These are phyloP conservation scores for Fonsecaea nubica DNA, from an alignment of 2,329 filamentous ascomycete genomes.

Conservation along the genomic window DNA sequence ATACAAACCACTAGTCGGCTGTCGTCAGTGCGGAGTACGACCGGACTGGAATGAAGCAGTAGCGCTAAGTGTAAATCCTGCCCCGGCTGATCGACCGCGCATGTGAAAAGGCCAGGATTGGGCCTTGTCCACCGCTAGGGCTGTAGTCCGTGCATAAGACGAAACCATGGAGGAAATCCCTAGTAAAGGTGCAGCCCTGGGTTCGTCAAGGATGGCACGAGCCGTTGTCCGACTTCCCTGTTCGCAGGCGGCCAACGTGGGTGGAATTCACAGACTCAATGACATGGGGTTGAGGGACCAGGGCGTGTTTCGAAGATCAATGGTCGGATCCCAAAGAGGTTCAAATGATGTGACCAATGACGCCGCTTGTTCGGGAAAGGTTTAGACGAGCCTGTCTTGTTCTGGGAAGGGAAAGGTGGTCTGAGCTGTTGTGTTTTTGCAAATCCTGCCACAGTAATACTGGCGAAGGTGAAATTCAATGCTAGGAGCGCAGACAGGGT, in stretches of 20 bases:
- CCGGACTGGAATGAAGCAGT: neutral
- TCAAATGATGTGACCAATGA: neutral
- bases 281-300: neutral
- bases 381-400: neutral
- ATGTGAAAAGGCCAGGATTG: neutral
- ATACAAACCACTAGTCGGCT: conserved; percentile 20
- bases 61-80: conserved; percentile 9
- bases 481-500: neutral
- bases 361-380: neutral
- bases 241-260: neutral
- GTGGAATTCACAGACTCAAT: neutral
- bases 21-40: conserved; percentile 16
- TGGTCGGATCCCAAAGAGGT: neutral
- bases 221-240: neutral
- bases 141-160: neutral
- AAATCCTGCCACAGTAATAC: neutral
- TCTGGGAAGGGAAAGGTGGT: neutral
- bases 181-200: neutral
- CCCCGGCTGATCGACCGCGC: conserved; percentile 10
- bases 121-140: too few relatives aligned
- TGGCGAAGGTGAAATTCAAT: conserved; percentile 1
- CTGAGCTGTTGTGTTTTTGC: conserved; percentile 4
- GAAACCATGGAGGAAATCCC: neutral
- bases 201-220: neutral
- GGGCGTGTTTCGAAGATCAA: neutral